Evolutionary conservation across 495 filamentous ascomycete species (phyloP).

Genomic region (Neurospora discreta): DNA sequence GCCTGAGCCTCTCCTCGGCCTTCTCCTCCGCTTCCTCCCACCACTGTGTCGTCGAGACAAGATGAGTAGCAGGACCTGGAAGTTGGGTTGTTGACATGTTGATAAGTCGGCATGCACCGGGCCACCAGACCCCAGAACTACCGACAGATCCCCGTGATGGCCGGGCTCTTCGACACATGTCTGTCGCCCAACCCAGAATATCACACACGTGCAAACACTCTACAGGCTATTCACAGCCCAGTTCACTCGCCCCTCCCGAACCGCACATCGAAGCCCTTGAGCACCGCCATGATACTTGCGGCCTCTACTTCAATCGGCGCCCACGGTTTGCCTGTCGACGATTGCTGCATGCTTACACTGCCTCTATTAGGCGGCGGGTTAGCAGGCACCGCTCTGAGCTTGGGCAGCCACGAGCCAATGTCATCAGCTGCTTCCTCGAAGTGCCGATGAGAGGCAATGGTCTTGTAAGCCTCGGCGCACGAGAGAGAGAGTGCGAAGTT

Average conservation of each 20-base stretch:
- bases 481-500: conserved; percentile 33
- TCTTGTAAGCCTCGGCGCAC: conserved; percentile 75
- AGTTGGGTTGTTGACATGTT: background rate
- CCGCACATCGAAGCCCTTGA: conserved; percentile 71
- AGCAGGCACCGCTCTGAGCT: conserved; percentile 50
- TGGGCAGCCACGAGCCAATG: conserved; percentile 62
- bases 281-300: conserved; percentile 74
- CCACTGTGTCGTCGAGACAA: background rate
- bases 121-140: background rate
- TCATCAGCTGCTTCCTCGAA: conserved; percentile 69
- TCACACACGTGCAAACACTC: background rate
- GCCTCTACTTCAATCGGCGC: conserved; percentile 72
- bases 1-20: background rate
- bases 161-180: background rate
- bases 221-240: background rate
- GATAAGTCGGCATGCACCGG: background rate
- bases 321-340: conserved; percentile 10
- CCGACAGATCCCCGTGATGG: background rate
- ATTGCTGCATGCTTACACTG: background rate
- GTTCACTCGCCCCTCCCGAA: conserved; percentile 43
- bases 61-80: background rate
- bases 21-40: background rate
- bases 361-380: conserved; percentile 5
- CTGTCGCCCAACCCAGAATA: background rate
- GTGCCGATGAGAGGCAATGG: conserved; percentile 66